phyloP scores from a whole-genome alignment of 2,329 filamentous ascomycete genomes.

The Colletotrichum tropicicola region DNA sequence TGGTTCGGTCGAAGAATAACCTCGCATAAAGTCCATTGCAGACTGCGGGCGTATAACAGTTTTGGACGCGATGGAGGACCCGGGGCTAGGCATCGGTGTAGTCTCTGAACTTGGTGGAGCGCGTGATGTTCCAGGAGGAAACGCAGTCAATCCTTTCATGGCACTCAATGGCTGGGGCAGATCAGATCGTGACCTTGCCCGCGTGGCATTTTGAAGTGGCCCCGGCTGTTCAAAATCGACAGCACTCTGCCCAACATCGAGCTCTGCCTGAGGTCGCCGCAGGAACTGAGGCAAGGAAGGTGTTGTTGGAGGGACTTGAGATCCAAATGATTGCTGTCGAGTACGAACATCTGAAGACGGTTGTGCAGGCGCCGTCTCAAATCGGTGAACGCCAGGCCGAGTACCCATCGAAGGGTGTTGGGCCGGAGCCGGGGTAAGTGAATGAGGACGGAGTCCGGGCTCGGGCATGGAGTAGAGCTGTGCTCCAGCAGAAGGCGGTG shows the following conservation, averaged over 20 bases:
- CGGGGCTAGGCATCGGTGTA: neutral
- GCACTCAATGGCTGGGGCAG: neutral
- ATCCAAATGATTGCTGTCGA: rapidly evolving
- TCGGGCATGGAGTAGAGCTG: neutral
- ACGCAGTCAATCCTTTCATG: neutral
- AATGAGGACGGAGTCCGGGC: neutral
- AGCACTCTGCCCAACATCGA: neutral
- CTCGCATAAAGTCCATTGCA: neutral
- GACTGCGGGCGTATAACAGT: neutral
- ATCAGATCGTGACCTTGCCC: conserved; percentile 1
- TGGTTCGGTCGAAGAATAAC: neutral
- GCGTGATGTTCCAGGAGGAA: neutral
- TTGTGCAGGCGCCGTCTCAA: conserved; percentile 12
- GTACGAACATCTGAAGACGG: neutral
- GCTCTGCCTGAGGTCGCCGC: neutral
- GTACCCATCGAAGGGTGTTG: neutral
- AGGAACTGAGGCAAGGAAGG: neutral
- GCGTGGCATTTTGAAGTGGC: neutral
- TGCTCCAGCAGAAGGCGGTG: too few species aligned
- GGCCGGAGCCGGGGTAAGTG: neutral
- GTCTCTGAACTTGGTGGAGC: too few species aligned
- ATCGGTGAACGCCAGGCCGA: conserved; percentile 10
- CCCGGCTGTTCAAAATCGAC: neutral
- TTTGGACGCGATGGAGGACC: neutral
- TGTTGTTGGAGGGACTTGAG: neutral